Conservation (phyloP, 805 yeast genomes). For the Metschnikowia lunata region DNA sequence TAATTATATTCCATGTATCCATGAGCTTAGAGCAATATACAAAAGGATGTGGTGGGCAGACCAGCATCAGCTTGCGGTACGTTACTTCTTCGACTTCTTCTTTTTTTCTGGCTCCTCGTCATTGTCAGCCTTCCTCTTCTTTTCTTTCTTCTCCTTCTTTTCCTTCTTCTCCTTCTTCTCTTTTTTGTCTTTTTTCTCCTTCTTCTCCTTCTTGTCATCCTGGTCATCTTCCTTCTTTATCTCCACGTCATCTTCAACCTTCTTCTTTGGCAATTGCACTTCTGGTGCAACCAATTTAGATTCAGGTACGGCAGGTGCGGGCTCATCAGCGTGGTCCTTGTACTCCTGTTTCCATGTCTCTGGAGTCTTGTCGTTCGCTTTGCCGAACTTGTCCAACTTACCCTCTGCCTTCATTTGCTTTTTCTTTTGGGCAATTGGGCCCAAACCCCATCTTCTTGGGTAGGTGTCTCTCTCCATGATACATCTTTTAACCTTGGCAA, state of each 20-base stretch:
- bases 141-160: slow-evolving; percentile 38
- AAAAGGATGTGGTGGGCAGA: not conserved
- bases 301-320: slow-evolving; percentile 57
- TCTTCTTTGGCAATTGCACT: slow-evolving; percentile 45
- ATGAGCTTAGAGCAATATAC: slow-evolving; percentile 5
- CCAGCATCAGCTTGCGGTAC: not conserved
- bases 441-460: slow-evolving; percentile 99
- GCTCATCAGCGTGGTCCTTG: slow-evolving; percentile 59
- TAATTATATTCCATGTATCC: no score
- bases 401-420: slow-evolving; percentile 97
- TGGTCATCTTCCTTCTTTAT: slow-evolving; percentile 24
- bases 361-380: slow-evolving; percentile 91
- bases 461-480: slow-evolving; percentile 99
- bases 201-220: slow-evolving; percentile 40
- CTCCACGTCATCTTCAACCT: slow-evolving; percentile 33
- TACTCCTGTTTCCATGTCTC: slow-evolving; percentile 84
- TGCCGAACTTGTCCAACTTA: slow-evolving; percentile 93
- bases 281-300: slow-evolving; percentile 47
- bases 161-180: slow-evolving; percentile 49
- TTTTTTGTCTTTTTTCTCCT: slow-evolving; percentile 58
- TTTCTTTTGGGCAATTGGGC: slow-evolving; percentile 98
- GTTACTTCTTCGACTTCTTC: slow-evolving; percentile 44
- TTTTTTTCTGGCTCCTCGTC: slow-evolving; percentile 47
- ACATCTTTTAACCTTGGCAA: slow-evolving; percentile 97
- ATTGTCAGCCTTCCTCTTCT: slow-evolving; percentile 19